phyloP scores from a whole-genome alignment of 2,329 filamentous ascomycete species.

The Pseudogymnoascus sp. region DNA sequence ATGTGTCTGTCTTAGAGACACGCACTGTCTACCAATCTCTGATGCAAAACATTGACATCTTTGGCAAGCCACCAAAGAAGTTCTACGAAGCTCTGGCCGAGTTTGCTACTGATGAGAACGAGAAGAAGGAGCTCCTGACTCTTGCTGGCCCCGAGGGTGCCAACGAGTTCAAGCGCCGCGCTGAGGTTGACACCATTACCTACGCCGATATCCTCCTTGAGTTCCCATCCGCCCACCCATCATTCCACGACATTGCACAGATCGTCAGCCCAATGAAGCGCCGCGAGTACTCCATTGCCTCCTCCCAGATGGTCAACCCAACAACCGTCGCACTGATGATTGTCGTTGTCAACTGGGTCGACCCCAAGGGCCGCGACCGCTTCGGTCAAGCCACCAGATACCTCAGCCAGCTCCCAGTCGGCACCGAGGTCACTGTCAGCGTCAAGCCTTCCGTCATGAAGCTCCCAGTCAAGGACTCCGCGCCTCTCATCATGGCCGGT shows the following conservation, averaged over 20 bases:
- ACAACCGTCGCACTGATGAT: slow-evolving; percentile 91
- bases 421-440: slow-evolving; percentile 77
- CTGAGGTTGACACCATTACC: slow-evolving; percentile 85
- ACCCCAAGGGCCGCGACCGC: slow-evolving; percentile 77
- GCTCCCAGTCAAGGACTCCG: slow-evolving; percentile 77
- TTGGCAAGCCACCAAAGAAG: slow-evolving; percentile 91
- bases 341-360: slow-evolving; percentile 93
- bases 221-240: slow-evolving; percentile 81
- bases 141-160: slow-evolving; percentile 75
- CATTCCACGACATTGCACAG: slow-evolving; percentile 79
- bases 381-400: slow-evolving; percentile 92
- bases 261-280: slow-evolving; percentile 92
- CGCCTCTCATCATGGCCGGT: slow-evolving; percentile 97
- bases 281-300: slow-evolving; percentile 97
- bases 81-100: slow-evolving; percentile 93
- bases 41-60: slow-evolving; percentile 89
- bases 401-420: slow-evolving; percentile 68
- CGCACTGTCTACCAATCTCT: slow-evolving; percentile 91
- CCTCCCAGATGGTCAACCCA: slow-evolving; percentile 89
- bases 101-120: slow-evolving; percentile 73
- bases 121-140: slow-evolving; percentile 72
- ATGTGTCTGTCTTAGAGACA: slow-evolving; percentile 67
- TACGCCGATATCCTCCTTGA: slow-evolving; percentile 87
- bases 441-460: slow-evolving; percentile 99
- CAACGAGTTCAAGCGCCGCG: slow-evolving; percentile 83